These are phyloP conservation scores for Taphrina betulina DNA, from an alignment of 1,139 yeast species.

Conservation along the genomic window DNA sequence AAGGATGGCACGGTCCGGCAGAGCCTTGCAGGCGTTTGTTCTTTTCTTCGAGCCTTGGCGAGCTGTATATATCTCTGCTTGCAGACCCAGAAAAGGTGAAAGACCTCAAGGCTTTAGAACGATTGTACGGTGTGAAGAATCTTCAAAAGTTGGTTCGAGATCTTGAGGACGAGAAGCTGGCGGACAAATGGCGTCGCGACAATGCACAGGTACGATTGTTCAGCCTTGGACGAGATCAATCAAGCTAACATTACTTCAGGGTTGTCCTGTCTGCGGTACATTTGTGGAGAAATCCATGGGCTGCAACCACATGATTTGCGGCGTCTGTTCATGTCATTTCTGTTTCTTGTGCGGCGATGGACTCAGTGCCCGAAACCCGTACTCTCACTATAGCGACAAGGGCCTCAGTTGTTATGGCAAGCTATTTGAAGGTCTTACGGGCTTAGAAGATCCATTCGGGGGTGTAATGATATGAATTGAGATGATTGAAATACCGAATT, in stretches of 20 bases:
- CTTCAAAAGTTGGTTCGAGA: conserved; percentile 21
- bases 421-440: conserved; percentile 33
- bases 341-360: conserved; percentile 33
- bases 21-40: conserved; percentile 26
- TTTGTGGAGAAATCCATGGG: conserved; percentile 31
- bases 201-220: no score
- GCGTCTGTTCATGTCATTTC: conserved; percentile 24
- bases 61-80: conserved; percentile 5
- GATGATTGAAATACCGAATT: no score
- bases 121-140: conserved; percentile 26
- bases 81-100: conserved; percentile 15
- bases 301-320: conserved; percentile 32
- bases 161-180: conserved; percentile 25
- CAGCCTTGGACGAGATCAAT: no score
- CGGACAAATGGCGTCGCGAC: conserved; percentile 27
- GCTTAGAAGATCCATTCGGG: conserved; percentile 20
- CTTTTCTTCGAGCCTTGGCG: conserved; percentile 14
- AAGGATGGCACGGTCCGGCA: conserved; percentile 30
- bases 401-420: conserved; percentile 28
- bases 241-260: no score
- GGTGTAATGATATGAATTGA: neutral
- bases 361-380: conserved; percentile 24
- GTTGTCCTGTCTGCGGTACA: conserved; percentile 30
- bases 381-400: conserved; percentile 27
- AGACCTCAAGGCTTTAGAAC: conserved; percentile 14